phyloP scores from a whole-genome alignment of 108 stramenopile genomes.

The Cylindrotheca closterium region DNA sequence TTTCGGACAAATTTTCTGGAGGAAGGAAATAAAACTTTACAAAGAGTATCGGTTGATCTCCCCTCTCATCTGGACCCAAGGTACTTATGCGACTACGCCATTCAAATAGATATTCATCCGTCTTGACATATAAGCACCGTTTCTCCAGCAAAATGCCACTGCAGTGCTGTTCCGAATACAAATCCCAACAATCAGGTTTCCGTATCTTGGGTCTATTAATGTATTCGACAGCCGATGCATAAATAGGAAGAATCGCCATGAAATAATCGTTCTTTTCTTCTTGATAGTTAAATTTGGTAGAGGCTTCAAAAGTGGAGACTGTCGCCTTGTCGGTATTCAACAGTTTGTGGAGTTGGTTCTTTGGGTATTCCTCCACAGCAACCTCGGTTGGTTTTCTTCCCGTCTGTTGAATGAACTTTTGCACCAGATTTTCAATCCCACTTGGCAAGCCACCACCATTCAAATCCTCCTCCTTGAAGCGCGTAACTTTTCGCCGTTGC shows the following conservation, averaged over 20 bases:
- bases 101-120: conserved; percentile 53
- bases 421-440: conserved; percentile 4
- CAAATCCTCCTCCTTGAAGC: conserved; percentile 35
- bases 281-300: neutral
- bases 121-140: conserved; percentile 43
- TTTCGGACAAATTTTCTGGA: neutral
- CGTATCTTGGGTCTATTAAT: conserved; percentile 64
- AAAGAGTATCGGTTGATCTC: neutral
- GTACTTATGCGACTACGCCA: conserved; percentile 58
- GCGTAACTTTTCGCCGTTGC: conserved; percentile 54
- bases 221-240: conserved; percentile 36
- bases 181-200: conserved; percentile 56
- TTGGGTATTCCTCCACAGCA: conserved; percentile 33
- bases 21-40: conserved; percentile 3
- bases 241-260: conserved; percentile 60
- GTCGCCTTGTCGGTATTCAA: conserved; percentile 9
- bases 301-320: conserved; percentile 49
- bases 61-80: neutral
- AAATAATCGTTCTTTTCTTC: conserved; percentile 33
- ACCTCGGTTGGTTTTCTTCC: conserved; percentile 18
- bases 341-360: conserved; percentile 17
- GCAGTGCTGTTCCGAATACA: conserved; percentile 35
- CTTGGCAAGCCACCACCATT: conserved; percentile 11
- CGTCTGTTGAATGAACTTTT: conserved; percentile 6
- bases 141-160: conserved; percentile 38